Base-by-base conservation (phyloP, 192 early-diverging fungal species). In the Entrophospora sp. region DNA sequence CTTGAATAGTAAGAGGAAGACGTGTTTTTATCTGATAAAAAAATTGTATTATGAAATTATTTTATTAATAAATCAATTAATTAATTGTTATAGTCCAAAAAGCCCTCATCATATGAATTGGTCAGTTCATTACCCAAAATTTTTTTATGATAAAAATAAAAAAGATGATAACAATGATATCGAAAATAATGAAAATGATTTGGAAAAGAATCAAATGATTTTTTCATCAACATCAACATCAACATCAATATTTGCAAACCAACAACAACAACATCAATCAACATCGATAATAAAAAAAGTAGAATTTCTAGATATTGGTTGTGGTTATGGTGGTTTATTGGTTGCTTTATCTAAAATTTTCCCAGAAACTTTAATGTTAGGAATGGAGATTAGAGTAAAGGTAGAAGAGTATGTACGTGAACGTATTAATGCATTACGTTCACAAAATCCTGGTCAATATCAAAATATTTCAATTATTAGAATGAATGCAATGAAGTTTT, bases 401-500 rank as follows among this genome's bases (percentile, higher is more conserved):
- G 92, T 99, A 16, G 84, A 93, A 69, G 88, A 92, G 55, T 99
- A 95, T 69, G 92, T 99, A 4, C 79, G 88, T 67, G 77, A 89
- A 69, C 82, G 91, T 34, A 97, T 99, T 72, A 79, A 87, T 40
- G 97, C 94, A 10, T 75, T 94, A 38, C 85, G 91, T 30, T 68
- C 60, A 10, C 83, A 89, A 67, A 75, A 91, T 20, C 78, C 87
- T 31, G 88, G 82, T 49, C 82, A 86, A 34, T 98, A 95, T 73
- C 91, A 99, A 68, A 99, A 99, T 74, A 89, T 97, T 20, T 92
- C 93, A 0, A 91, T 97, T 40, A 89, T 95, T 79, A 87, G 96
- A 22, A 96, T 96, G 85, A 99, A 99, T 77, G 95, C 95, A 40
- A 95, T 96, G 91, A 98, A 98, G 75, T 99, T 94, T 71, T 70